A percentile compares a stretch with the other conserved stretches of the same genome.
Conservation (phyloP, 345 rosid genomes). For the Turnera subulata region DNA sequence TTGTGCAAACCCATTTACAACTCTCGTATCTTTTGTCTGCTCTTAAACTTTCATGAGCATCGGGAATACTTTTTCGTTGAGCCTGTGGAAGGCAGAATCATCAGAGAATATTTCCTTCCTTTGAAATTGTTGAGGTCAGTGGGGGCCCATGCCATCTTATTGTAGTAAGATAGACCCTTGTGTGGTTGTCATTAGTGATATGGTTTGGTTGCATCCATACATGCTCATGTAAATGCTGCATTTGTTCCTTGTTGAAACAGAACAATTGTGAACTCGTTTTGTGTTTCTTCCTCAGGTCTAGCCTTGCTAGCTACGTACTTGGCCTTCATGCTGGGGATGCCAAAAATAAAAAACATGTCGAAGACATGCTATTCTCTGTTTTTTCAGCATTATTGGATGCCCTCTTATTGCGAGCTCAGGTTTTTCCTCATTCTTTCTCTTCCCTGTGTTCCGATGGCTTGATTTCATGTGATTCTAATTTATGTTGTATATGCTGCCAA, state of each 20-base stretch:
- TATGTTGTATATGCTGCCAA: not conserved
- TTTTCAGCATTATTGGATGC: slow-evolving; percentile 78
- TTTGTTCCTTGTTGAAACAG: slow-evolving; percentile 3
- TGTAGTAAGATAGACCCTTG: no score
- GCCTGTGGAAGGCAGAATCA: no score
- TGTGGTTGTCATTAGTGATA: not conserved
- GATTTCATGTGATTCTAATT: not conserved
- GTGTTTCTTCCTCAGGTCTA: slow-evolving; percentile 54
- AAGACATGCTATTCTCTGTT: slow-evolving; percentile 62
- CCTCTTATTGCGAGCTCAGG: slow-evolving; percentile 88
- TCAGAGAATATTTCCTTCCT: no score
- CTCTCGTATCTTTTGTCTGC: no score
- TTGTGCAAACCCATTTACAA: no score
- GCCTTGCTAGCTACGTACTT: slow-evolving; percentile 69
- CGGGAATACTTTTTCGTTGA: no score
- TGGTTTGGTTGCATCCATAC: not conserved
- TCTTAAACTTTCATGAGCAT: no score
- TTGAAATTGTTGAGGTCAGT: no score
- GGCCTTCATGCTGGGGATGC: slow-evolving; percentile 42
- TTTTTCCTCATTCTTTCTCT: slow-evolving; percentile 24
- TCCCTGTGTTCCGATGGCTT: slow-evolving; percentile 3
- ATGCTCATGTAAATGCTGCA: not conserved
- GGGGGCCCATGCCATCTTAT: no score
- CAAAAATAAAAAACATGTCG: slow-evolving; percentile 40
- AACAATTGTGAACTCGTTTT: not conserved